These are phyloP conservation scores for Arthrobotrys iridis DNA, from an alignment of 2,329 filamentous ascomycete species.

Conservation along the genomic window DNA sequence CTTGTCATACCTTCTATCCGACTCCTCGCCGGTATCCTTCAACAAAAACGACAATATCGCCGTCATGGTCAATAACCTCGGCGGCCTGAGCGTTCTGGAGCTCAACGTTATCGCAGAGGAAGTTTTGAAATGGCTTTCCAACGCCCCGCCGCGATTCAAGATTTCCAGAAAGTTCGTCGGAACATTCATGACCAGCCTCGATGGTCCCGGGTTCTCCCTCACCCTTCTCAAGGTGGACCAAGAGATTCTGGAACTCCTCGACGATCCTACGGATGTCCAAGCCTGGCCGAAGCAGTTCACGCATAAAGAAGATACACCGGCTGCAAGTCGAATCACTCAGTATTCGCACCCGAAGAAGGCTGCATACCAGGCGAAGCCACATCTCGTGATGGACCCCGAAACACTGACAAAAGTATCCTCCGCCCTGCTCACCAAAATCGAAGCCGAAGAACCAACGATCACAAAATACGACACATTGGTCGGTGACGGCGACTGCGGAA, in stretches of 20 bases:
- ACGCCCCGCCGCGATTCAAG: conserved; percentile 70
- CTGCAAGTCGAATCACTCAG: conserved; percentile 20
- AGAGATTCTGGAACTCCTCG: conserved; percentile 75
- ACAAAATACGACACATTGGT: conserved; percentile 72
- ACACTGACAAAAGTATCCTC: conserved; percentile 1
- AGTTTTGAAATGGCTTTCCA: conserved; percentile 71
- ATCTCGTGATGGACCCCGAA: conserved; percentile 4
- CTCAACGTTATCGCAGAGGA: conserved; percentile 76
- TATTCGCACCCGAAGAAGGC: conserved; percentile 11
- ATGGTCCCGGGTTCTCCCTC: conserved; percentile 79
- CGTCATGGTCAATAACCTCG: conserved; percentile 78
- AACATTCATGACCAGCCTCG: conserved; percentile 81
- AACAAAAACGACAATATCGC: conserved; percentile 72
- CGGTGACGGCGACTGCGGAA: conserved; percentile 61
- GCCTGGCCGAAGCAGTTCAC: conserved; percentile 69
- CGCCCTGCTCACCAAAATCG: conserved; percentile 67
- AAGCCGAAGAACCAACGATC: conserved; percentile 75
- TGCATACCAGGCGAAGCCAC: background rate
- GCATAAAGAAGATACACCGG: conserved; percentile 58
- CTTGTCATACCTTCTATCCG: conserved; percentile 71
- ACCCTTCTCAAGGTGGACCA: conserved; percentile 73
- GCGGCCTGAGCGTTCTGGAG: conserved; percentile 77
- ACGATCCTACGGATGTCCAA: conserved; percentile 74
- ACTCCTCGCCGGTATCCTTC: conserved; percentile 59
- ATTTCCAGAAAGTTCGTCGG: conserved; percentile 72